A percentile compares a stretch with the other conserved stretches of the same genome.
phyloP scores from a whole-genome alignment of 73 alveolate species.

The Uronychia binucleata region DNA sequence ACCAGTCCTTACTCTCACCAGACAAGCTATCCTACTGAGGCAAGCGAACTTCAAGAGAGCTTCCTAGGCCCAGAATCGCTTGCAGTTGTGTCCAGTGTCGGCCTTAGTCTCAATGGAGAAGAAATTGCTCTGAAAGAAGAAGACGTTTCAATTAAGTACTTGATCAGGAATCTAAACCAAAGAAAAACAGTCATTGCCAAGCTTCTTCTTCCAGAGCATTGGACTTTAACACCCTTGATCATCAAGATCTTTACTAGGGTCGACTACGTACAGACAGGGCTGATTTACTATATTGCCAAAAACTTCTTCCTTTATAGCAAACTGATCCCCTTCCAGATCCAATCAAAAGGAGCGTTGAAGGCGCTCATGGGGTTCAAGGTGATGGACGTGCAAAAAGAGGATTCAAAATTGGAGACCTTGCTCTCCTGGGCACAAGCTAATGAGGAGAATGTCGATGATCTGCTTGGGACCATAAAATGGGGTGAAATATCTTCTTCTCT shows the following conservation, averaged over 20 bases:
- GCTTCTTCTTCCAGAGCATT: no score
- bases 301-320: neutral
- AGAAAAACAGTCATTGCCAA: no score
- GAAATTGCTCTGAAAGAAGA: neutral
- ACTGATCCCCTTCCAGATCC: neutral
- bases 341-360: neutral
- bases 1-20: neutral
- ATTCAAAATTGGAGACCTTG: neutral
- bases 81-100: neutral
- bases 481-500: neutral
- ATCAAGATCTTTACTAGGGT: neutral
- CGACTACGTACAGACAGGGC: neutral
- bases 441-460: neutral
- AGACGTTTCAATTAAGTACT: neutral
- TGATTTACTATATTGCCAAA: neutral
- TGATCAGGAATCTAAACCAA: neutral
- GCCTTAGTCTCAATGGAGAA: neutral
- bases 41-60: neutral
- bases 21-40: neutral
- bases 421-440: neutral
- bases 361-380: neutral
- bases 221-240: neutral
- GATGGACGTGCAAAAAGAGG: neutral
- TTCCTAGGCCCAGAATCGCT: neutral
- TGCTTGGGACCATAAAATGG: neutral